Evolutionary conservation across 441 rosid species (phyloP), one percentile per base, ranked within the genome.

Genomic region (Aleurites moluccanus): DNA sequence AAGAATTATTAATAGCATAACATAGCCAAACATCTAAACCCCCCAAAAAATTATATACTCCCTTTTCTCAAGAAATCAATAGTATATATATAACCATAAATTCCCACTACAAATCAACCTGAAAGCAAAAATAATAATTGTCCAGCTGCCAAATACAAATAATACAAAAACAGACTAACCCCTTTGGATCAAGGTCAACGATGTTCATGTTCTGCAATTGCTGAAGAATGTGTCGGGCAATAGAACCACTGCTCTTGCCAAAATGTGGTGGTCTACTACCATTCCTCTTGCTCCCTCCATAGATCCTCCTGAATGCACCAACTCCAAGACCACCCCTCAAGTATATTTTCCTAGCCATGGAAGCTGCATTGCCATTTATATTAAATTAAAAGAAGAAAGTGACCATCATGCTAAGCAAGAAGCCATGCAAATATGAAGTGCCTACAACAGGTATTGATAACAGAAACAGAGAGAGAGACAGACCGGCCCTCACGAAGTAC

Each of bases 271-370:
- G 98, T 20, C 97, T 91, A 73, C 95, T 91, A 16, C 98, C 97
- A 57, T 93, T 91, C 78, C 98, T 93, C 86, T 93, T 86, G 90
- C 97, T 93, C 0, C 97, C 98, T 45, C 98, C 98, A 71, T 93
- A 93, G 65, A 91, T 93, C 78, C 98, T 91, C n/a, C 87, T 82
- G 78, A 93, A 91, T 62, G 95, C 91, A 79, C 98, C 98, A 16
- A 93, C 95, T n/a, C 98, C 98, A 42, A 91, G 93, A 63, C 98
- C 98, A 57, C 95, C 97, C 79, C 97, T 90, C 55, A 93, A 73
- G 81, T 91, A 91, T 23, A 93, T 88, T 80, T 93, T 93, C 84
- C 98, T 91, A 9, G 93, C 98, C 93, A 93, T 93, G 21, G 97
- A 93, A 2, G 98, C 98, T 93, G 80, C 55, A 56, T 15, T 50